These are phyloP conservation scores for Fusarium keratoplasticum DNA, from an alignment of 2,329 filamentous ascomycete genomes.

Conservation along the genomic window DNA sequence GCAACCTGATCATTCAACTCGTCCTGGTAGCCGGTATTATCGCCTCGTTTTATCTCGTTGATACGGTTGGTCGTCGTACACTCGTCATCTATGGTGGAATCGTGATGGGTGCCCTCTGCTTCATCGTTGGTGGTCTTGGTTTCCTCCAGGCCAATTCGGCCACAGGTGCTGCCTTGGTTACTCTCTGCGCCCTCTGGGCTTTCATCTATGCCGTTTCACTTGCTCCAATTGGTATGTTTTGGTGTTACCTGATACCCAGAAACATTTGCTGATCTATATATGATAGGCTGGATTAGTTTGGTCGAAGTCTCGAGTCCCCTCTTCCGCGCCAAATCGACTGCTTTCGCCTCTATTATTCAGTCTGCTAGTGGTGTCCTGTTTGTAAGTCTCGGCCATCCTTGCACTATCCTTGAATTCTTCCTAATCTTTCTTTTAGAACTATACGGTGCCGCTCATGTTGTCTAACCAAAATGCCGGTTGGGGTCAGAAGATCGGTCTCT, in stretches of 20 bases:
- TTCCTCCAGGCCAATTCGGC: not conserved
- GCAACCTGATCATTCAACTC: not conserved
- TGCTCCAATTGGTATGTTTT: slow-evolving; percentile 15
- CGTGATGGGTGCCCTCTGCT: not conserved
- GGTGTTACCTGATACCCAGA: fast-evolving
- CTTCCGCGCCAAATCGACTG: slow-evolving; percentile 19
- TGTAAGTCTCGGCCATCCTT: not conserved
- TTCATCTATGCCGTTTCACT: slow-evolving; percentile 19
- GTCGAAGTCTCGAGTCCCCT: slow-evolving; percentile 13
- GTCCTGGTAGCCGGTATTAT: not conserved
- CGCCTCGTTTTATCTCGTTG: not conserved
- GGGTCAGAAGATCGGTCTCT: slow-evolving; percentile 21
- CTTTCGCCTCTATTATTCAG: slow-evolving; percentile 15
- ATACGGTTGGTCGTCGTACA: not conserved
- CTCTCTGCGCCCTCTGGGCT: slow-evolving; percentile 19
- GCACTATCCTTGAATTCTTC: not conserved
- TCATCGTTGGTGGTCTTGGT: slow-evolving; percentile 1
- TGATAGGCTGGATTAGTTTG: slow-evolving; percentile 18
- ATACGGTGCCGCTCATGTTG: slow-evolving; percentile 36
- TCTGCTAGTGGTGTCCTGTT: slow-evolving; percentile 14
- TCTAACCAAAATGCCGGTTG: slow-evolving; percentile 26
- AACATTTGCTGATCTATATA: not conserved
- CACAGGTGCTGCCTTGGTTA: slow-evolving; percentile 3
- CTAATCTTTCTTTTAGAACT: slow-evolving; percentile 7
- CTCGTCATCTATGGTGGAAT: not conserved